Percentiles rank a stretch among this genome's conserved stretches.
phyloP scores from a whole-genome alignment of 2,329 filamentous ascomycete species.

The Colletotrichum siamense region DNA sequence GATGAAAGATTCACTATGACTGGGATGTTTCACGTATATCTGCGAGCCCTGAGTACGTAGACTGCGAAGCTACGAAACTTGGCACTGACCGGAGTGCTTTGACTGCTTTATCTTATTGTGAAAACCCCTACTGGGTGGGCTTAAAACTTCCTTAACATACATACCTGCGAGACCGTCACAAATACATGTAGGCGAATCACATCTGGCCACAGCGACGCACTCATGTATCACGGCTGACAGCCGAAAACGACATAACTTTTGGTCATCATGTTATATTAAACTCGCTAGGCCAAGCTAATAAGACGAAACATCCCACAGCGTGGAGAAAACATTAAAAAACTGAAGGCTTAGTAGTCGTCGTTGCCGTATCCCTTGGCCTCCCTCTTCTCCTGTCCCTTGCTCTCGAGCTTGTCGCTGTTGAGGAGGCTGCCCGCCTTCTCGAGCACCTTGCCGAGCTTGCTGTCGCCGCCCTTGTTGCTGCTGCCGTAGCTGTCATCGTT shows the following conservation, averaged over 20 bases:
- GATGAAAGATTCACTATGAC: no score
- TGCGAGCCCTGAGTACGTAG: no score
- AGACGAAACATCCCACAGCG: background rate
- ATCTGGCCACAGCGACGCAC: background rate
- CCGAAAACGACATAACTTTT: background rate
- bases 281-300: background rate
- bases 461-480: slow-evolving; percentile 33
- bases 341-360: background rate
- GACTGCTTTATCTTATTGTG: no score
- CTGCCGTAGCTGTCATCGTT: slow-evolving; percentile 30
- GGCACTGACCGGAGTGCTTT: no score
- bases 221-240: background rate
- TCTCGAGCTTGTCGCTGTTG: slow-evolving; percentile 49
- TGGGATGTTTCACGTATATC: no score
- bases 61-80: no score
- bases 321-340: background rate
- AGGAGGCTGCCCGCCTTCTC: slow-evolving; percentile 62
- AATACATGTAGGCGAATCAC: fast-evolving
- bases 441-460: slow-evolving; percentile 60
- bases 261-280: background rate
- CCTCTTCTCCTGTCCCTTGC: slow-evolving; percentile 57
- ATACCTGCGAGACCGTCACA: background rate
- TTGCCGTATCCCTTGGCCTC: slow-evolving; percentile 38
- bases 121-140: no score
- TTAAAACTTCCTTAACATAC: no score